Evolutionary conservation across 108 stramenopile genomes (phyloP).

Genomic region (Chaetoceros tenuissimus): DNA sequence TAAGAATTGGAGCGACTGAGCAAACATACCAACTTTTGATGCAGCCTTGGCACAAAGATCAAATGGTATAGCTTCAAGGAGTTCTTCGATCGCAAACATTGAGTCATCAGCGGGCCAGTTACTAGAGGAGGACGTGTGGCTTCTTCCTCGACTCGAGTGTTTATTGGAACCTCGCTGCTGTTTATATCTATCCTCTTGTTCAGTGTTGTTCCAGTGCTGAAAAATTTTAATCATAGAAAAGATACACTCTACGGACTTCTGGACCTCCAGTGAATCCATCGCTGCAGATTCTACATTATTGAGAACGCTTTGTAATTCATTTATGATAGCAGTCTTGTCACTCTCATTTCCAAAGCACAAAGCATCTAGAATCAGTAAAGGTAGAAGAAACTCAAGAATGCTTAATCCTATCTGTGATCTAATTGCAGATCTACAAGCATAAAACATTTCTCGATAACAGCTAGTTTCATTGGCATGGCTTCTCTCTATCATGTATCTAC

Average conservation of each 20-base stretch:
- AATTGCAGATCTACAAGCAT: constrained; percentile 67
- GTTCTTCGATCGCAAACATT: constrained; percentile 42
- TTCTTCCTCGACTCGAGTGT: constrained; percentile 1
- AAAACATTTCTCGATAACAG: constrained; percentile 61
- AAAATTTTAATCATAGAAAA: constrained; percentile 63
- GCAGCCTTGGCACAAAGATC: constrained; percentile 61
- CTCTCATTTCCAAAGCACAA: constrained; percentile 58
- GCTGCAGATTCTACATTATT: constrained; percentile 1
- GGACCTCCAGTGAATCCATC: constrained; percentile 32
- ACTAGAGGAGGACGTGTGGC: not conserved
- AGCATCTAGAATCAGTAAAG: constrained; percentile 69
- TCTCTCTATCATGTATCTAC: constrained; percentile 31
- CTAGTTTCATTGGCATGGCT: constrained; percentile 34
- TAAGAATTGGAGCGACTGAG: constrained; percentile 62
- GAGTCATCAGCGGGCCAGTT: constrained; percentile 55
- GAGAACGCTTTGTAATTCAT: constrained; percentile 52
- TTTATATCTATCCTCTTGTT: constrained; percentile 35
- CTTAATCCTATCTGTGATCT: constrained; percentile 50
- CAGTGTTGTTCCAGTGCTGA: constrained; percentile 53
- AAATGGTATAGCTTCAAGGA: constrained; percentile 41
- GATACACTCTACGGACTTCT: constrained; percentile 52
- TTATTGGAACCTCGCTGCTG: constrained; percentile 4
- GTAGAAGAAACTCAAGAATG: constrained; percentile 74
- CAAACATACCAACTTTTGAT: constrained; percentile 63
- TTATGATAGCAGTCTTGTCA: constrained; percentile 42